These are phyloP conservation scores for Talaromyces adpressus DNA, from an alignment of 495 filamentous ascomycete species.

Conservation along the genomic window DNA sequence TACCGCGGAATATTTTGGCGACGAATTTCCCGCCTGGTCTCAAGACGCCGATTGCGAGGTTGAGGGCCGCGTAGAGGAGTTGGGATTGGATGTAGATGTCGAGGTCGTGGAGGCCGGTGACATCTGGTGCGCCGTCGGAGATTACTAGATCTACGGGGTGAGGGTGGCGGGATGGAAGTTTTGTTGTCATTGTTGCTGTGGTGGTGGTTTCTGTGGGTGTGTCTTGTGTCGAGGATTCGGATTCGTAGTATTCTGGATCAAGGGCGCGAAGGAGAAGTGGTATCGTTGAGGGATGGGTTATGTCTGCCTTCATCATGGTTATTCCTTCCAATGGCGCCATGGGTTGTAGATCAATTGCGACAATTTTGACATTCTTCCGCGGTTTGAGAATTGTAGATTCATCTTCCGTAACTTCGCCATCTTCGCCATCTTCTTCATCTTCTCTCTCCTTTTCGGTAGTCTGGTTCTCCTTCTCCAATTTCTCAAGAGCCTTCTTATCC, in stretches of 20 bases:
- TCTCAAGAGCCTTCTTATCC: constrained; percentile 32
- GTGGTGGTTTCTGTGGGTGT: constrained; percentile 33
- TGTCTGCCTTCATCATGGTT: constrained; percentile 84
- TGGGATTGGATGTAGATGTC: constrained; percentile 98
- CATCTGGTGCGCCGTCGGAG: constrained; percentile 92
- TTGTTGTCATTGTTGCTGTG: constrained; percentile 23
- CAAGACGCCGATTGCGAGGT: constrained; percentile 84
- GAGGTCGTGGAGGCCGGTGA: constrained; percentile 92
- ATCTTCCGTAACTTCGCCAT: constrained; percentile 20
- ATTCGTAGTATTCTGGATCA: constrained; percentile 62
- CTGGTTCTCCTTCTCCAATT: constrained; percentile 7
- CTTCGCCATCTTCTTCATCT: constrained; percentile 23
- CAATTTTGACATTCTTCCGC: constrained; percentile 78
- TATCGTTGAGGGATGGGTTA: constrained; percentile 93
- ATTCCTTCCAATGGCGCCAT: constrained; percentile 92
- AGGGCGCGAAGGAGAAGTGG: constrained; percentile 79
- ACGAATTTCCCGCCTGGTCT: constrained; percentile 93
- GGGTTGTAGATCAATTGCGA: constrained; percentile 90
- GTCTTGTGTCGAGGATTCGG: constrained; percentile 9
- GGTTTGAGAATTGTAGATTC: constrained; percentile 35
- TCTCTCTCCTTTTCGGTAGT: constrained; percentile 17
- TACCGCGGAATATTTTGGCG: constrained; percentile 92
- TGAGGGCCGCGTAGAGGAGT: constrained; percentile 86
- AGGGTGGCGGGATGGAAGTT: constrained; percentile 32
- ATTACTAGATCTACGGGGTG: constrained; percentile 87